Conservation (phyloP, 371 early-diverging fungal species). For the Mortierella sp. region DNA sequence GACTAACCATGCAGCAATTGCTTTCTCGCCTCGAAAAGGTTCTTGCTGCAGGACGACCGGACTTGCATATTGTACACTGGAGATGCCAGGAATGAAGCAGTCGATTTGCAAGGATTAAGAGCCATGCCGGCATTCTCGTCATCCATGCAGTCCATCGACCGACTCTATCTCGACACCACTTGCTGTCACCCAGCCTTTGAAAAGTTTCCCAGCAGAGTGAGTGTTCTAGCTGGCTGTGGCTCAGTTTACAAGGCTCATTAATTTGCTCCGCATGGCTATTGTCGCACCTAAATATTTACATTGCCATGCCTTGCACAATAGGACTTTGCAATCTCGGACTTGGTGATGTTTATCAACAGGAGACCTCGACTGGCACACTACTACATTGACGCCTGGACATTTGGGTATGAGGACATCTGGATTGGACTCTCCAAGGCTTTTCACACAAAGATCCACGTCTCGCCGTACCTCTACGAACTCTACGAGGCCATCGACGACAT, state of each 20-base stretch:
- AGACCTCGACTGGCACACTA: constrained; percentile 50
- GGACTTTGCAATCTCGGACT: constrained; percentile 40
- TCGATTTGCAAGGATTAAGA: constrained; percentile 39
- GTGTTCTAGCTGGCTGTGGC: not conserved
- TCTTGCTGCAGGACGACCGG: constrained; percentile 59
- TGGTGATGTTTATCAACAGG: constrained; percentile 47
- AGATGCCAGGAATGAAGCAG: constrained; percentile 59
- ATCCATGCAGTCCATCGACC: constrained; percentile 38
- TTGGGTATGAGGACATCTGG: constrained; percentile 65
- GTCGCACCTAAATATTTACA: no score
- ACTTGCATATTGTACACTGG: constrained; percentile 62
- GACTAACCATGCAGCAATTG: not conserved
- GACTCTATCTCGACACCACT: constrained; percentile 63
- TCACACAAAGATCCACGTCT: constrained; percentile 59
- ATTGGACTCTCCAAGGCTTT: constrained; percentile 47
- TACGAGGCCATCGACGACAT: constrained; percentile 53
- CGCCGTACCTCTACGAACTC: constrained; percentile 48
- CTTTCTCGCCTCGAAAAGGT: constrained; percentile 18
- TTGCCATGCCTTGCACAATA: constrained; percentile 9
- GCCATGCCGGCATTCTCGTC: constrained; percentile 34
- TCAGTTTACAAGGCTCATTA: not conserved
- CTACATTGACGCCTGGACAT: constrained; percentile 63
- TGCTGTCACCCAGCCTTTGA: constrained; percentile 53
- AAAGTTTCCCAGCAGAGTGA: constrained; percentile 55
- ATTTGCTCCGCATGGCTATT: not conserved